phyloP scores from a whole-genome alignment of 495 filamentous ascomycete genomes.

The Lasiosphaeriaceae sp. region DNA sequence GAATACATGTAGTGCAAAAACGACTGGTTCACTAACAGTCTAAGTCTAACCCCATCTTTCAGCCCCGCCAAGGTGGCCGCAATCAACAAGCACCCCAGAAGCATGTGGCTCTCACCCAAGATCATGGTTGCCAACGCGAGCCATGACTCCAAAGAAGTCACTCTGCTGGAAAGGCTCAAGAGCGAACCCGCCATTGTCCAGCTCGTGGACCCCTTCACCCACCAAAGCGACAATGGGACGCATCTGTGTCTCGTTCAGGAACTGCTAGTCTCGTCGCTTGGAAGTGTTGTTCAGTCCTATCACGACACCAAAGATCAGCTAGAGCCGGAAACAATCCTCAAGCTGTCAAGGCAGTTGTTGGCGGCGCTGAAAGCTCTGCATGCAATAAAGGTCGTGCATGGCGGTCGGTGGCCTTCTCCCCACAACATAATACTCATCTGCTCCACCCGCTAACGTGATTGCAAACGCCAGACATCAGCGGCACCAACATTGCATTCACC shows the following conservation, averaged over 20 bases:
- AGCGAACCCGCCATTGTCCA: constrained; percentile 24
- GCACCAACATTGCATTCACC: constrained; percentile 18
- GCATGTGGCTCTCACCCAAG: constrained; percentile 36
- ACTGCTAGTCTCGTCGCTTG: constrained; percentile 36
- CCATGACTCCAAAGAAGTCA: constrained; percentile 11
- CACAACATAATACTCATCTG: constrained; percentile 27
- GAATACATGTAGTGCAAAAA: background rate
- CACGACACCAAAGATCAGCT: background rate
- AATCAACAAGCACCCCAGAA: too few relatives aligned
- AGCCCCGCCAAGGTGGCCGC: too few relatives aligned
- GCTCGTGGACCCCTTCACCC: constrained; percentile 37
- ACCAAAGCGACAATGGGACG: constrained; percentile 39
- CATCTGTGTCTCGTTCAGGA: constrained; percentile 46
- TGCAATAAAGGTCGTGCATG: constrained; percentile 28
- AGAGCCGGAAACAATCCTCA: background rate
- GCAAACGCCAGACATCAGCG: constrained; percentile 15
- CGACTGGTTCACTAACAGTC: too few relatives aligned
- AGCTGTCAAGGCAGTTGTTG: constrained; percentile 6
- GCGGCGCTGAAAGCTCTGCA: constrained; percentile 29
- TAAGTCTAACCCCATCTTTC: too few relatives aligned
- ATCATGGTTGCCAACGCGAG: constrained; percentile 22
- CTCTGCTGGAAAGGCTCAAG: constrained; percentile 5
- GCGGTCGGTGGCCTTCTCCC: constrained; percentile 16
- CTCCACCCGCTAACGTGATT: background rate
- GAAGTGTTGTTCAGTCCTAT: constrained; percentile 18